Percentiles rank a stretch among this genome's conserved stretches.
Conservation (phyloP, 1,284 basidiomycete genomes). For the Moesziomyces parantarcticus region DNA sequence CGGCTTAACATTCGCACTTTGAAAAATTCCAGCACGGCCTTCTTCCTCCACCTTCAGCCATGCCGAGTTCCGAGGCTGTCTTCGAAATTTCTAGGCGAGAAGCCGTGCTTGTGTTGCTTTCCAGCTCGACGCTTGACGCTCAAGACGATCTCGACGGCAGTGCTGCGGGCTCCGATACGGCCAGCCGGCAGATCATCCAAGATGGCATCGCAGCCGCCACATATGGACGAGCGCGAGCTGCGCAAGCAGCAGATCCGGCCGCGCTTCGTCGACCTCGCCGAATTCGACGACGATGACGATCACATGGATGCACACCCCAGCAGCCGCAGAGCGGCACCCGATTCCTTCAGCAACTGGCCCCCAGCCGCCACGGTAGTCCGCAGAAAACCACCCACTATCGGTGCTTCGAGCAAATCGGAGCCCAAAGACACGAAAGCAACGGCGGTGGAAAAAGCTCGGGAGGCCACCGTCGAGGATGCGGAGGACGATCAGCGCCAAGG, state of each 20-base stretch:
- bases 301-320: constrained; percentile 5
- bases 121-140: not conserved
- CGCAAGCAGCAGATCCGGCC: constrained; percentile 57
- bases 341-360: constrained; percentile 52
- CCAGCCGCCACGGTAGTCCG: constrained; percentile 54
- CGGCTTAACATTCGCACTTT: not conserved
- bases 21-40: not conserved
- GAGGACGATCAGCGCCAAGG: not conserved
- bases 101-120: too few relatives aligned
- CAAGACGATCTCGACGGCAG: too few relatives aligned
- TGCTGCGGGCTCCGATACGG: too few relatives aligned
- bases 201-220: constrained; percentile 28
- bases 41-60: not conserved
- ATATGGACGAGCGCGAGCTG: constrained; percentile 23
- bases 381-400: constrained; percentile 38
- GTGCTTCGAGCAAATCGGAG: constrained; percentile 15
- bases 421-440: not conserved
- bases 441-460: not conserved
- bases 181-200: not conserved
- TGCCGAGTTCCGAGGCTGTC: not conserved
- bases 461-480: constrained; percentile 9
- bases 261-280: constrained; percentile 50
- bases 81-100: not conserved
- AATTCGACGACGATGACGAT: constrained; percentile 51
- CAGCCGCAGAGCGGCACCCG: constrained; percentile 27